These are phyloP conservation scores for Taiozyma sp. DNA, from an alignment of 1,139 yeast genomes.

Conservation along the genomic window DNA sequence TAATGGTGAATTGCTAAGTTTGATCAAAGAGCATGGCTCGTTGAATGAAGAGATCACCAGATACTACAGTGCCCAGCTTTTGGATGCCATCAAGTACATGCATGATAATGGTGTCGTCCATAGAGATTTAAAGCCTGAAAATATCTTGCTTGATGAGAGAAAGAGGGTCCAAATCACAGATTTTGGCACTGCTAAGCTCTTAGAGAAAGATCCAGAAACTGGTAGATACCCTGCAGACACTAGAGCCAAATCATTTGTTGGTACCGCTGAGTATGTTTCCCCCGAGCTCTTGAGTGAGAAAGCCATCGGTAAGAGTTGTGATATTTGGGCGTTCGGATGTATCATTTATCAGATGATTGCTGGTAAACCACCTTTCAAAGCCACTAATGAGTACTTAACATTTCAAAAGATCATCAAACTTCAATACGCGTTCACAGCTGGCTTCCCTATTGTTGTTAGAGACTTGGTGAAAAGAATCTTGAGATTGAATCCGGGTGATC, in stretches of 20 bases:
- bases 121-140: conserved; percentile 94
- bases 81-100: conserved; percentile 84
- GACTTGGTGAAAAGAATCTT: conserved; percentile 69
- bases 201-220: conserved; percentile 44
- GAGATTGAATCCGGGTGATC: conserved; percentile 59
- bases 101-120: conserved; percentile 85
- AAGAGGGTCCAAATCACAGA: conserved; percentile 91
- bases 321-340: conserved; percentile 97
- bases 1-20: conserved; percentile 67
- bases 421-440: conserved; percentile 79
- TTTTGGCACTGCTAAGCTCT: conserved; percentile 92
- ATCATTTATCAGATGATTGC: conserved; percentile 89
- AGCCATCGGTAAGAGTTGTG: conserved; percentile 81
- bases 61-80: conserved; percentile 66
- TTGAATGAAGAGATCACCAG: conserved; percentile 49
- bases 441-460: conserved; percentile 66
- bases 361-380: conserved; percentile 95
- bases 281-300: conserved; percentile 89
- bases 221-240: conserved; percentile 52
- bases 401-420: conserved; percentile 88
- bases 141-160: conserved; percentile 72
- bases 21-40: conserved; percentile 55
- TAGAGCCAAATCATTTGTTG: conserved; percentile 80
- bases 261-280: conserved; percentile 74
- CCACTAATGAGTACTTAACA: conserved; percentile 88